phyloP scores from a whole-genome alignment of 75 land plant genomes.

The Picea glauca region DNA sequence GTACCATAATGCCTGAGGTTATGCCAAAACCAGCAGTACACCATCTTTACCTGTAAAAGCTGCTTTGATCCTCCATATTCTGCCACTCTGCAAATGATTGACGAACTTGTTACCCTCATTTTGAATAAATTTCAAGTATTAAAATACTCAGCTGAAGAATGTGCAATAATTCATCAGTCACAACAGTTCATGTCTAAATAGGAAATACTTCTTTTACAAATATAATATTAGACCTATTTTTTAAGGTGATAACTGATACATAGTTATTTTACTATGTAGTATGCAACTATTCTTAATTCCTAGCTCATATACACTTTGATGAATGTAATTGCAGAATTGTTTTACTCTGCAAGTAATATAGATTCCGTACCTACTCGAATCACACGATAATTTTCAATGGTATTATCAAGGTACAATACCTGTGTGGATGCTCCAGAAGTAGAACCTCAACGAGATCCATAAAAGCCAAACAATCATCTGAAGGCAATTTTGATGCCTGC shows the following conservation, averaged over 20 bases:
- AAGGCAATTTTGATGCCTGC: slow-evolving; percentile 66
- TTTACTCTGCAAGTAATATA: not conserved
- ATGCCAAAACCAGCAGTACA: not conserved
- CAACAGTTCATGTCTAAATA: not conserved
- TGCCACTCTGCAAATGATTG: slow-evolving; percentile 31
- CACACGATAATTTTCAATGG: not conserved
- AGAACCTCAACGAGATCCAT: slow-evolving; percentile 82
- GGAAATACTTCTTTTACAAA: not conserved
- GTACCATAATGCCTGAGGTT: not conserved
- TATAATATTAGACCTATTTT: not conserved
- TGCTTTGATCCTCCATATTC: slow-evolving; percentile 23
- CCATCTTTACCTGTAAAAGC: slow-evolving; percentile 37
- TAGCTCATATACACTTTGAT: no score
- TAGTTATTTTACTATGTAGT: no score
- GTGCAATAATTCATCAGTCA: not conserved
- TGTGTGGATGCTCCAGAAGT: slow-evolving; percentile 56
- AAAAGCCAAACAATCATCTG: slow-evolving; percentile 78
- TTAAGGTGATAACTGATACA: no score
- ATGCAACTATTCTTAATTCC: no score
- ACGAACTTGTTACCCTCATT: not conserved
- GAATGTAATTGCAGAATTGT: no score
- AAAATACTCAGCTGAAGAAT: slow-evolving; percentile 1
- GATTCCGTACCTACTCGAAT: not conserved
- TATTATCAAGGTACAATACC: slow-evolving; percentile 34
- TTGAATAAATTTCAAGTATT: not conserved